Percentiles rank a stretch among this genome's conserved stretches.
Evolutionary conservation across 2,329 filamentous ascomycete genomes (phyloP).

Genomic region (Cladosporium sp.): DNA sequence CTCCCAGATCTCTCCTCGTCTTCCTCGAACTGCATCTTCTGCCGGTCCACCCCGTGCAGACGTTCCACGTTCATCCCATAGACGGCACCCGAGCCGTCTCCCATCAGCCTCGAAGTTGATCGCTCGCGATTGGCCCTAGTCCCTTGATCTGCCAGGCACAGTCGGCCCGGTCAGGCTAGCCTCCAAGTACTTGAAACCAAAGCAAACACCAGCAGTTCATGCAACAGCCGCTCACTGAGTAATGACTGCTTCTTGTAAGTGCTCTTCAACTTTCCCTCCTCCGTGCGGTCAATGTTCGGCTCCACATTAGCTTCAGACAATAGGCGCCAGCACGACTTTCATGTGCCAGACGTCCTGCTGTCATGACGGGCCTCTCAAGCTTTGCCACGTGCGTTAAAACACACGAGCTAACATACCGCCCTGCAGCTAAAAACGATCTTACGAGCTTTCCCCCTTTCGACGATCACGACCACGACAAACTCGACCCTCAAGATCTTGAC

Average conservation of each 20-base stretch:
- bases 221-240: constrained; percentile 21
- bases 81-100: background rate
- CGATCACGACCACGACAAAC: constrained; percentile 22
- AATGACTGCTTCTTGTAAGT: constrained; percentile 29
- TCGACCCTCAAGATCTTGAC: constrained; percentile 16
- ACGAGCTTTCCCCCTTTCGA: constrained; percentile 33
- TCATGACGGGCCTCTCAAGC: background rate
- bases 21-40: constrained; percentile 2
- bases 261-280: background rate
- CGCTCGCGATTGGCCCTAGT: background rate
- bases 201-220: constrained; percentile 19
- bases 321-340: background rate
- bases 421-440: constrained; percentile 19
- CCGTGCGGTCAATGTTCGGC: background rate
- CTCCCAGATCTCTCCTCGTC: background rate
- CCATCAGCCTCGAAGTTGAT: background rate
- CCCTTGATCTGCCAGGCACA: background rate
- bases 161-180: background rate
- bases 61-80: background rate
- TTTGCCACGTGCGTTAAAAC: background rate
- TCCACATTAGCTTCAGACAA: background rate
- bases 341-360: background rate
- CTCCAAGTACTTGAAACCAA: background rate
- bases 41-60: constrained; percentile 1
- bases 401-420: background rate